Conservation (phyloP, 169 alveolate species). For the Cyclospora cayetanensis region DNA sequence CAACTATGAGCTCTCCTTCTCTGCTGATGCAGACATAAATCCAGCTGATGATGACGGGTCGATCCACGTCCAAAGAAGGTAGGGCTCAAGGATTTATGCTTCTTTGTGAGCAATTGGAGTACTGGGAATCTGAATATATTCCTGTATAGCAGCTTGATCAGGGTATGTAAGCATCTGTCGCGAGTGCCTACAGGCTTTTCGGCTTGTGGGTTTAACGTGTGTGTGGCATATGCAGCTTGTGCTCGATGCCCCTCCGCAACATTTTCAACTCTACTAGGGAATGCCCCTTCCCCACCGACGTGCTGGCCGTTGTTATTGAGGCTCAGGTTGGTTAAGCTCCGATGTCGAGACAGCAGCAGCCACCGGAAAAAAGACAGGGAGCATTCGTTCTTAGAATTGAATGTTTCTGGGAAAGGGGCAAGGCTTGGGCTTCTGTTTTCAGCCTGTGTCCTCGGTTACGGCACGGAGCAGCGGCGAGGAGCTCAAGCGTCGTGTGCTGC, state of each 20-base stretch:
- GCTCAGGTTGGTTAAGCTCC: conserved; percentile 2
- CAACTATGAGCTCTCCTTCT: conserved; percentile 60
- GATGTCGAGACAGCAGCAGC: background rate
- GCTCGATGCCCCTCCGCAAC: conserved; percentile 58
- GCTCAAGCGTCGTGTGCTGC: conserved; percentile 40
- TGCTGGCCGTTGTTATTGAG: conserved; percentile 56
- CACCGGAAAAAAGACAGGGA: no score
- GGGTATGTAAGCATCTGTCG: no score
- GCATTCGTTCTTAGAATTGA: no score
- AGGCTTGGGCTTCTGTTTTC: no score
- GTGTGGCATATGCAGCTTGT: background rate
- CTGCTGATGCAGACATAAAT: conserved; percentile 54
- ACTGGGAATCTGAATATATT: no score
- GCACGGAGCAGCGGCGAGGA: conserved; percentile 68
- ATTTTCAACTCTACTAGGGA: conserved; percentile 59
- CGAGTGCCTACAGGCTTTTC: no score
- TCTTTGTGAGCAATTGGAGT: no score
- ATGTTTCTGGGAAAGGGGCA: no score
- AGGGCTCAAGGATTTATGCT: no score
- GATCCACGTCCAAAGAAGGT: conserved; percentile 43
- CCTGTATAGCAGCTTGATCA: no score
- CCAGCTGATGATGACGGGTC: conserved; percentile 65
- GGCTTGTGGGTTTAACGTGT: background rate
- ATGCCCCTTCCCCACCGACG: conserved; percentile 61
- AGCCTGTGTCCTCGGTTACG: conserved; percentile 60